Evolutionary conservation across 306 rosid species (phyloP).

Genomic region (Quercus robur): DNA sequence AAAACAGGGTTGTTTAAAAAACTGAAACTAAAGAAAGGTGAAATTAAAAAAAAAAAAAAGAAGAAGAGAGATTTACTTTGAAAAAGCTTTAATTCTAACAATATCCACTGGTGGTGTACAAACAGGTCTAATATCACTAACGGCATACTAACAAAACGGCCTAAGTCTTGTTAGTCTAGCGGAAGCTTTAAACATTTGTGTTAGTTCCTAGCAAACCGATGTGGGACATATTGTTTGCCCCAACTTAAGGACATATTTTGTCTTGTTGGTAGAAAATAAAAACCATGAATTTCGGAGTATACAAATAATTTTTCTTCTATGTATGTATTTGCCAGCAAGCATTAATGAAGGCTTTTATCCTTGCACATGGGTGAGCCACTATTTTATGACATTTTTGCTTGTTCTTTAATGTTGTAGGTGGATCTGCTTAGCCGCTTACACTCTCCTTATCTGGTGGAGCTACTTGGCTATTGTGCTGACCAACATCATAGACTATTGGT

Average conservation of each 20-base stretch:
- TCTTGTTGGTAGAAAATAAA: constrained; percentile 24
- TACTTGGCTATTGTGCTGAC: constrained; percentile 97
- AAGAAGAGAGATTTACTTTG: no score
- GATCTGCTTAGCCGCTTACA: constrained; percentile 81
- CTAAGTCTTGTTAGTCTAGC: no score
- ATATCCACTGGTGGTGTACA: background rate
- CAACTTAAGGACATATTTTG: background rate
- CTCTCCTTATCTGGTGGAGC: constrained; percentile 73
- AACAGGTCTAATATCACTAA: no score
- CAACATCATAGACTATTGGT: constrained; percentile 81
- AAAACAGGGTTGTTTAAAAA: no score
- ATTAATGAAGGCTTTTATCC: constrained; percentile 18
- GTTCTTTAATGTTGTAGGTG: constrained; percentile 53
- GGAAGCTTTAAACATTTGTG: no score
- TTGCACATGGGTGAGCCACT: constrained; percentile 43
- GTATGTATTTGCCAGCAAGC: constrained; percentile 22
- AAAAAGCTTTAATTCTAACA: background rate
- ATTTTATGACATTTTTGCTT: constrained; percentile 6
- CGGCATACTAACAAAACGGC: no score
- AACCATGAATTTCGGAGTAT: constrained; percentile 34
- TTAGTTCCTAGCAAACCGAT: no score
- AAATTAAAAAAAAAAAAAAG: no score
- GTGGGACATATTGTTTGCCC: no score
- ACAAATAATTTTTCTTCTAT: constrained; percentile 2
- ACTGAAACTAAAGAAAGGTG: no score